phyloP scores from a whole-genome alignment of 1,139 yeast genomes.

The Nakaseomyces nivariensis region DNA sequence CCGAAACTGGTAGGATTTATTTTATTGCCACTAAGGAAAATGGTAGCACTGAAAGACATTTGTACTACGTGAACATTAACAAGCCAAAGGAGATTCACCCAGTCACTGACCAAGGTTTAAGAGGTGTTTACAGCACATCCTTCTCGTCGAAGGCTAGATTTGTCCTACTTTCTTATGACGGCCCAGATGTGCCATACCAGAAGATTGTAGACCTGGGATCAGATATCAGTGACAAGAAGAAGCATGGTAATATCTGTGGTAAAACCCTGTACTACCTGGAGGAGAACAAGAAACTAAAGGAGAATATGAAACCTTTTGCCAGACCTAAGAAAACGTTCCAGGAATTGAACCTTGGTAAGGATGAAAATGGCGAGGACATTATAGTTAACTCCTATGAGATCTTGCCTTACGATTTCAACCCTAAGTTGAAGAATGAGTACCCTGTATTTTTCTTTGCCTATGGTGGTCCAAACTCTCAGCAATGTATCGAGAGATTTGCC shows the following conservation, averaged over 20 bases:
- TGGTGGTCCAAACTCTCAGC: constrained; percentile 79
- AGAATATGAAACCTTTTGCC: constrained; percentile 35
- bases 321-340: constrained; percentile 41
- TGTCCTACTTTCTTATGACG: constrained; percentile 47
- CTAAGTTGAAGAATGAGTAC: constrained; percentile 38
- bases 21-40: constrained; percentile 55
- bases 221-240: constrained; percentile 12
- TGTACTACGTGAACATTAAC: constrained; percentile 40
- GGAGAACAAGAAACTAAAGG: constrained; percentile 37
- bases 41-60: constrained; percentile 47
- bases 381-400: constrained; percentile 51
- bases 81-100: constrained; percentile 37
- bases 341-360: constrained; percentile 41
- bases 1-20: constrained; percentile 47
- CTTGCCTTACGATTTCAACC: constrained; percentile 52
- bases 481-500: constrained; percentile 45
- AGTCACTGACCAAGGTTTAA: constrained; percentile 45
- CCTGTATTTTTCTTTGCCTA: constrained; percentile 67
- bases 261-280: constrained; percentile 35
- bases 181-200: constrained; percentile 63
- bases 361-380: constrained; percentile 36
- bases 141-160: constrained; percentile 62
- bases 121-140: constrained; percentile 61
- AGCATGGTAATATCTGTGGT: constrained; percentile 23
- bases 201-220: constrained; percentile 44